These are phyloP conservation scores for Coccomyxa sp. DNA, from an alignment of 139 green algal genomes.

Conservation along the genomic window DNA sequence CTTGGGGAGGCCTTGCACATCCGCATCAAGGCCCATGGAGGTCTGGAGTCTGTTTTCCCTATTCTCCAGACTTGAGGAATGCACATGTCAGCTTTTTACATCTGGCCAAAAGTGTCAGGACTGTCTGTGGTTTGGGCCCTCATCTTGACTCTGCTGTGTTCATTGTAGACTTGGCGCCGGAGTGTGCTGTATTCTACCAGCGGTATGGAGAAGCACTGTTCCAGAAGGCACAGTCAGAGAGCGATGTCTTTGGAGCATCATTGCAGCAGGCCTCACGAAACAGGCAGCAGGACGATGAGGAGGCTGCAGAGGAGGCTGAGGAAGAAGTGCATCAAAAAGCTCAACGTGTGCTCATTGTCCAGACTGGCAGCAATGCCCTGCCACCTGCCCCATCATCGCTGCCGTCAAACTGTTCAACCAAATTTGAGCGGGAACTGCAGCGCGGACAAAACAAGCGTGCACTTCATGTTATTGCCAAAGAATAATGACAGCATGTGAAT, in stretches of 20 bases:
- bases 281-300: conserved; percentile 3
- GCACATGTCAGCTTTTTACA: not conserved
- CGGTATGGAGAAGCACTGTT: conserved; percentile 64
- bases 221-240: conserved; percentile 56
- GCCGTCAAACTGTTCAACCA: too few species aligned
- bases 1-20: conserved; percentile 41
- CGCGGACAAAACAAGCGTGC: not conserved
- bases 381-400: not conserved
- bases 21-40: conserved; percentile 40
- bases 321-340: not conserved
- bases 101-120: not conserved
- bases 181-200: conserved; percentile 62
- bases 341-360: not conserved
- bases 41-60: conserved; percentile 6
- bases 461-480: too few species aligned
- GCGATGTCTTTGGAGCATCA: conserved; percentile 53
- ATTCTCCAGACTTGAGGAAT: not conserved
- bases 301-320: conserved; percentile 1
- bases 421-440: not conserved
- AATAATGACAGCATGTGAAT: not conserved
- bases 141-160: not conserved
- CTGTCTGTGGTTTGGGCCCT: not conserved
- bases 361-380: not conserved
- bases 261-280: conserved; percentile 16
- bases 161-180: conserved; percentile 33